Conservation (phyloP, 1,139 yeast species). For the Oligophagozyma castellii region DNA sequence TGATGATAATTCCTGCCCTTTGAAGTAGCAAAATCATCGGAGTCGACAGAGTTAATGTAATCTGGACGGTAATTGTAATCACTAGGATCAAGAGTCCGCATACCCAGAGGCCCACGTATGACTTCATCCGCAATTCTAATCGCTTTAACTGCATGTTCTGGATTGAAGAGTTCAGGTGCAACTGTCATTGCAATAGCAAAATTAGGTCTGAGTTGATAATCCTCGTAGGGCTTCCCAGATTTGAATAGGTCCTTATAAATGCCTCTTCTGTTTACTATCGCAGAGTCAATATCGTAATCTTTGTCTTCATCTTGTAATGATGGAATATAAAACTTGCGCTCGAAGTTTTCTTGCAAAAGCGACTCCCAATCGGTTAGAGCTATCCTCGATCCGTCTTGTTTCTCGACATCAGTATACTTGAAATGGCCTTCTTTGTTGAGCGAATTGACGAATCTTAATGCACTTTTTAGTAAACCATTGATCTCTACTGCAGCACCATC, state of each 20-base stretch:
- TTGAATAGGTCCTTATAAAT: conserved; percentile 77
- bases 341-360: conserved; percentile 59
- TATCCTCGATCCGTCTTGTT: conserved; percentile 43
- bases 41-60: conserved; percentile 69
- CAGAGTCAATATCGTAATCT: conserved; percentile 45
- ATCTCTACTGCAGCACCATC: conserved; percentile 96
- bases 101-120: conserved; percentile 81
- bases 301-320: conserved; percentile 39
- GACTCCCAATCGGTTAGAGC: conserved; percentile 54
- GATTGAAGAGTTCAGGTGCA: conserved; percentile 80
- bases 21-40: conserved; percentile 77
- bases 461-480: conserved; percentile 74
- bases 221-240: conserved; percentile 81
- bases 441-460: conserved; percentile 63
- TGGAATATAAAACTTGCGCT: conserved; percentile 67
- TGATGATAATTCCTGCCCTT: conserved; percentile 96
- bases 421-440: conserved; percentile 43
- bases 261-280: conserved; percentile 75
- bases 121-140: conserved; percentile 55
- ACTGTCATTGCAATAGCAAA: conserved; percentile 85
- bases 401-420: conserved; percentile 39
- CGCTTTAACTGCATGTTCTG: conserved; percentile 46
- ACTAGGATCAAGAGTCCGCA: conserved; percentile 82
- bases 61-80: conserved; percentile 88
- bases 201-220: conserved; percentile 85